Evolutionary conservation across 495 filamentous ascomycete species (phyloP).

Genomic region (Aspergillus haitiensis): DNA sequence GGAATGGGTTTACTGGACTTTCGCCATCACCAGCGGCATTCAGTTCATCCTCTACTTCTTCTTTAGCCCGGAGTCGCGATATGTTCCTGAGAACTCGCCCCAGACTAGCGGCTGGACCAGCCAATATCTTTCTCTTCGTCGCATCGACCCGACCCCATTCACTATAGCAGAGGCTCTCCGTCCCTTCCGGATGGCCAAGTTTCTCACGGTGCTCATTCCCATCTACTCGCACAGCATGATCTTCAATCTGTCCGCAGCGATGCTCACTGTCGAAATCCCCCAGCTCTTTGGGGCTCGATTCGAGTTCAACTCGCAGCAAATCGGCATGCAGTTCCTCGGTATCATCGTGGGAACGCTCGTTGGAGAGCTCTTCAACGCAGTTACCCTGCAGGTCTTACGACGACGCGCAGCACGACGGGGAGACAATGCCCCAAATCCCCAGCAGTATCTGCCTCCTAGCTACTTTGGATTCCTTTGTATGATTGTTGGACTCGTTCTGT

Average conservation of each 20-base stretch:
- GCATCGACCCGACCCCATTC: conserved; percentile 53
- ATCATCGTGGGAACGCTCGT: conserved; percentile 55
- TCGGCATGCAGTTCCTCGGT: conserved; percentile 54
- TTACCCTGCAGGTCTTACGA: conserved; percentile 48
- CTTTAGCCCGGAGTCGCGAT: conserved; percentile 58
- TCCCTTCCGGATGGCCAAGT: conserved; percentile 43
- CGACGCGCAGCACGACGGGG: conserved; percentile 26
- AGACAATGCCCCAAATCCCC: conserved; percentile 39
- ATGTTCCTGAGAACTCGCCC: conserved; percentile 34
- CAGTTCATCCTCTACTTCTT: conserved; percentile 56
- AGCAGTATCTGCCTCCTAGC: conserved; percentile 52
- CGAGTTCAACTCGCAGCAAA: conserved; percentile 51
- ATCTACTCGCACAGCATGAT: conserved; percentile 52
- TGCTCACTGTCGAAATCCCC: conserved; percentile 54
- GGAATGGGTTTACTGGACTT: conserved; percentile 45
- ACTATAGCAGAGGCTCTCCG: conserved; percentile 46
- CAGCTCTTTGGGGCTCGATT: conserved; percentile 52
- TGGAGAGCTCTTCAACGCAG: conserved; percentile 56
- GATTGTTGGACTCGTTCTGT: conserved; percentile 54
- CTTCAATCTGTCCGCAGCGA: conserved; percentile 49
- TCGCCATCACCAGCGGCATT: conserved; percentile 52
- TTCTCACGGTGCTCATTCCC: conserved; percentile 48
- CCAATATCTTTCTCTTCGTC: conserved; percentile 45
- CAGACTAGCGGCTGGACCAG: conserved; percentile 32
- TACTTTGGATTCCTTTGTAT: conserved; percentile 49